Conservation (phyloP, 2,329 filamentous ascomycete species). For the Chalara sp. region DNA sequence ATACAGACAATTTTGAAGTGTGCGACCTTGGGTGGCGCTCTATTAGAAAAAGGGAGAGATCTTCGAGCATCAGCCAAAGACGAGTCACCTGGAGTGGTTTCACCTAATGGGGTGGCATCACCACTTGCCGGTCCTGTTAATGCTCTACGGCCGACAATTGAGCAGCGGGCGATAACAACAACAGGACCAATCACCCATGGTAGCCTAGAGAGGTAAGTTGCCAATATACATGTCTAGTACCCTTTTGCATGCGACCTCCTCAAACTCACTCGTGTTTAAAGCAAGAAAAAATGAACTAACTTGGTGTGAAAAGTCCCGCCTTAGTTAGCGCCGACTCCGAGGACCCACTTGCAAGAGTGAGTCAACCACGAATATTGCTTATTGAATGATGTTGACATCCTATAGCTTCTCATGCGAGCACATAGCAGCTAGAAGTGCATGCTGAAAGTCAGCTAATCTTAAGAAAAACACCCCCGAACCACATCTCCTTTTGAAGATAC, state of each 20-base stretch:
- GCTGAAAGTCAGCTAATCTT: too few relatives aligned
- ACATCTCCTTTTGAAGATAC: background rate
- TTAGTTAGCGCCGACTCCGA: slow-evolving; percentile 53
- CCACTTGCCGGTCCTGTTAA: slow-evolving; percentile 5
- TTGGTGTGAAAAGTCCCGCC: slow-evolving; percentile 37
- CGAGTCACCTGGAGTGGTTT: slow-evolving; percentile 15
- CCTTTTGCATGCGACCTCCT: too few relatives aligned
- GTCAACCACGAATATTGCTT: slow-evolving; percentile 8
- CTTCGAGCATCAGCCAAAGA: slow-evolving; percentile 31
- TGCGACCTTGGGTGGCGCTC: slow-evolving; percentile 78
- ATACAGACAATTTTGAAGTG: slow-evolving; percentile 98
- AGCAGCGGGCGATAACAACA: slow-evolving; percentile 63
- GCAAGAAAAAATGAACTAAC: too few relatives aligned
- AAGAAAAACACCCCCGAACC: too few relatives aligned
- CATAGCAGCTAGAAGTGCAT: slow-evolving; percentile 19
- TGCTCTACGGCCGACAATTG: slow-evolving; percentile 42
- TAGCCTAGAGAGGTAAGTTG: slow-evolving; percentile 41
- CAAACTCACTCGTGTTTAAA: too few relatives aligned
- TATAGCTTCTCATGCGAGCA: slow-evolving; percentile 28
- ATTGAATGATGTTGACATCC: slow-evolving; percentile 12
- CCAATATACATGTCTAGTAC: too few relatives aligned
- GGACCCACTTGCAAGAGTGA: slow-evolving; percentile 37
- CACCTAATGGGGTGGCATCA: slow-evolving; percentile 11
- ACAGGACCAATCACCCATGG: slow-evolving; percentile 50
- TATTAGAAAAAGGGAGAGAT: slow-evolving; percentile 71